phyloP scores from a whole-genome alignment of 805 yeast species.

The Candida krabiensis region DNA sequence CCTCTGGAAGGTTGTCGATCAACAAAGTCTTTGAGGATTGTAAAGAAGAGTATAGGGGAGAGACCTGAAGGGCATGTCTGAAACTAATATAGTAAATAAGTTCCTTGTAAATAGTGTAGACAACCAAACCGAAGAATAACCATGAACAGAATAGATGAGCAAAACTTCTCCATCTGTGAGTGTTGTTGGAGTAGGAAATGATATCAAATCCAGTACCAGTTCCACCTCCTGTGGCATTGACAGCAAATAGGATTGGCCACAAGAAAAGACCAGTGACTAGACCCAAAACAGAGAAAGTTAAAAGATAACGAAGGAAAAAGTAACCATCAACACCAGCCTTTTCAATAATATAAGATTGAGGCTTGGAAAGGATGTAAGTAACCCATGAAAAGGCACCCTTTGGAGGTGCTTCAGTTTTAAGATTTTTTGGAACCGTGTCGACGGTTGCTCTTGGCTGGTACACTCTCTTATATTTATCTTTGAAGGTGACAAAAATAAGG shows the following conservation, averaged over 20 bases:
- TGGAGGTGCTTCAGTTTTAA: conserved; percentile 44
- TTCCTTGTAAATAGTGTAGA: conserved; percentile 72
- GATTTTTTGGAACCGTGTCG: conserved; percentile 44
- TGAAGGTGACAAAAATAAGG: conserved; percentile 38
- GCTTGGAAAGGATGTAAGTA: conserved; percentile 46
- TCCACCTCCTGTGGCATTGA: conserved; percentile 70
- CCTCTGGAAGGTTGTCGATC: conserved; percentile 63
- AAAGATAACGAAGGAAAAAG: conserved; percentile 65
- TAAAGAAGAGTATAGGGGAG: conserved; percentile 70
- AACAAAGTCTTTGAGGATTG: conserved; percentile 71
- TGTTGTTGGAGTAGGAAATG: conserved; percentile 62
- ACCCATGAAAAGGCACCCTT: conserved; percentile 57
- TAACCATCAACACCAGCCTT: conserved; percentile 77
- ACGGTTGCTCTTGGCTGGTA: conserved; percentile 53
- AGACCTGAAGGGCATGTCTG: conserved; percentile 71
- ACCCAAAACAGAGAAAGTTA: conserved; percentile 53
- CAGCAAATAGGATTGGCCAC: conserved; percentile 72
- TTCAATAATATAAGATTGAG: conserved; percentile 64
- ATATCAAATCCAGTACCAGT: conserved; percentile 59
- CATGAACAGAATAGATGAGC: conserved; percentile 79
- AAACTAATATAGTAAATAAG: conserved; percentile 67
- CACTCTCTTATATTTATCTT: conserved; percentile 46
- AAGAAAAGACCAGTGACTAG: conserved; percentile 52
- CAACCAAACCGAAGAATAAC: conserved; percentile 65
- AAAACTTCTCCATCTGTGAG: conserved; percentile 60